These are phyloP conservation scores for Solanum aculeatissimum DNA, from an alignment of 305 asterid species.

Conservation along the genomic window DNA sequence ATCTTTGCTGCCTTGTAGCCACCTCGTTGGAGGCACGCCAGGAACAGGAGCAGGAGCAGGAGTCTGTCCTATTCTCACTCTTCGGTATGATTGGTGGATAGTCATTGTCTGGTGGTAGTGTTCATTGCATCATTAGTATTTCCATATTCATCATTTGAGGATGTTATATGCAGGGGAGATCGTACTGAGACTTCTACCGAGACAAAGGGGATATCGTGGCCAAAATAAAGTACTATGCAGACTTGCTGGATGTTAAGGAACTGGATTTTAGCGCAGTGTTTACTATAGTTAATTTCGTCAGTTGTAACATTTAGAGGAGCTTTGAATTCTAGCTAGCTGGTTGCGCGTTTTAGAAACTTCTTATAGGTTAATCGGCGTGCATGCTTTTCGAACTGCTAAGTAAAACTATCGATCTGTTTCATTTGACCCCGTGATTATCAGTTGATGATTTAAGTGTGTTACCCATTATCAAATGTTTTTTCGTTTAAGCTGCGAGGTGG, in stretches of 20 bases:
- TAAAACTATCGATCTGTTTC: not conserved
- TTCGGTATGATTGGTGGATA: not conserved
- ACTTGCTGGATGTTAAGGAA: not conserved
- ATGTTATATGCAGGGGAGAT: not conserved
- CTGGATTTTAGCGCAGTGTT: not conserved
- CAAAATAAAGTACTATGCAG: not conserved
- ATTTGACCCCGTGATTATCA: not conserved
- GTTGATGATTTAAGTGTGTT: not conserved
- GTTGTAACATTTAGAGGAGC: not conserved
- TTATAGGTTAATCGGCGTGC: not conserved
- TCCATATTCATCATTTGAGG: not conserved
- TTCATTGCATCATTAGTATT: not conserved
- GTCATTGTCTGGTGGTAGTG: not conserved
- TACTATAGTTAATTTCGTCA: not conserved
- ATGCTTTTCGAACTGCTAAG: not conserved
- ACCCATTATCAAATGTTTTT: not conserved
- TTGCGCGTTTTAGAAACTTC: not conserved
- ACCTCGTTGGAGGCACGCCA: constrained; percentile 8
- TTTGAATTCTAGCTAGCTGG: not conserved
- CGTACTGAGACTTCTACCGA: not conserved
- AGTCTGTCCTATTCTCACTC: constrained; percentile 27
- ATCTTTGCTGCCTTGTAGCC: constrained; percentile 10
- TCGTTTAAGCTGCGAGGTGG: not conserved
- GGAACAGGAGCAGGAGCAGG: constrained; percentile 20
- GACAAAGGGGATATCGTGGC: not conserved